These are phyloP conservation scores for Selaginella moellendorffii DNA, from an alignment of 75 land plant species.

Conservation along the genomic window DNA sequence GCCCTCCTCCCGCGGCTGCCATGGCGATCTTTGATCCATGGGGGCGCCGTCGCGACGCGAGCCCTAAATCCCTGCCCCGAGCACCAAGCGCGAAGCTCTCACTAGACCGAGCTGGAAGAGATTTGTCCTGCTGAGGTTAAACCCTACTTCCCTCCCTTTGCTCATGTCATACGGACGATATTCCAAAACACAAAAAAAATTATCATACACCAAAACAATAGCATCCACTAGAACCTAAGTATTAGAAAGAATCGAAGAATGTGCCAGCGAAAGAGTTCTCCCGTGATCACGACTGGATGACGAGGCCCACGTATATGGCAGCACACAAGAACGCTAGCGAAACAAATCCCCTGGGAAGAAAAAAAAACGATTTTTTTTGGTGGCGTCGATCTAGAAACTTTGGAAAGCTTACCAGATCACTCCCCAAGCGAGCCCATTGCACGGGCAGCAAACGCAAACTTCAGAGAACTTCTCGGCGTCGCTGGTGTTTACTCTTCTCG, in stretches of 20 bases:
- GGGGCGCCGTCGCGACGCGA: too few species aligned
- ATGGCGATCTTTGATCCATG: slow-evolving; percentile 14
- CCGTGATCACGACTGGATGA: slow-evolving; percentile 58
- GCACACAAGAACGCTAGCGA: slow-evolving; percentile 65
- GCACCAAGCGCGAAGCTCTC: too few species aligned
- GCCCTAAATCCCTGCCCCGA: too few species aligned
- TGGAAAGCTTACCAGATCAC: slow-evolving; percentile 89
- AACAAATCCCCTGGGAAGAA: slow-evolving; percentile 68
- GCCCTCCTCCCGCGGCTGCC: slow-evolving; percentile 83
- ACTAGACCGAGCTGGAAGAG: too few species aligned
- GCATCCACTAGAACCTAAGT: too few species aligned
- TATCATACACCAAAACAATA: too few species aligned
- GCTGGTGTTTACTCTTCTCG: slow-evolving; percentile 86
- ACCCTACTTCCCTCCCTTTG: neutral
- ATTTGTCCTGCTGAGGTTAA: too few species aligned
- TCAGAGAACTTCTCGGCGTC: slow-evolving; percentile 99
- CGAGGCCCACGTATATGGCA: slow-evolving; percentile 74
- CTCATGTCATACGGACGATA: neutral
- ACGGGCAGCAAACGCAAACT: slow-evolving; percentile 70
- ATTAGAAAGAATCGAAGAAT: too few species aligned
- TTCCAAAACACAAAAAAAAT: too few species aligned
- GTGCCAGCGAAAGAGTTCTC: too few species aligned
- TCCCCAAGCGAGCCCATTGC: slow-evolving; percentile 92
- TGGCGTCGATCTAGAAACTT: slow-evolving; percentile 13
- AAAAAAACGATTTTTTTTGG: neutral